Evolutionary conservation across 106 monocot species (phyloP), one percentile per base, ranked within the genome.

Genomic region (Agapanthus africanus): DNA sequence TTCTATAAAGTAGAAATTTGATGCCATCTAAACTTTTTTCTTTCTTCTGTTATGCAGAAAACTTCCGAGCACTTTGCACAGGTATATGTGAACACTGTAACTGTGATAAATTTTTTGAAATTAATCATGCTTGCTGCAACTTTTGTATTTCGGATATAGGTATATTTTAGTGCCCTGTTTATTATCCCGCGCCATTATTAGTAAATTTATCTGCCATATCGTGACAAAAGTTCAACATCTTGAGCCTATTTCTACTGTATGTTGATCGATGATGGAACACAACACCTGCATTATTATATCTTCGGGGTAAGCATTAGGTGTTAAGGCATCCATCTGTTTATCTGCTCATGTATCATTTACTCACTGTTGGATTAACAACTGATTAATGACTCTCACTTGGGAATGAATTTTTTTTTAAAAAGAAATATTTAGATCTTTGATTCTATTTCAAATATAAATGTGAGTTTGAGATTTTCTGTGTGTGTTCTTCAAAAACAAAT

Each of bases 61-160:
- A 97, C 63, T 97, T 97, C 82, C 88, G 95, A 66, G 91, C 91
- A 33, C 81, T 97, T 59, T 97, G 95, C 80, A 91, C 95, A 78
- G 95, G 95, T 97, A 95, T 72, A 51, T 41, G 35, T 7, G 26
- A 57, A 22, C 56, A 8, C 27, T 66, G 28, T 26, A 26, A 23
- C 40, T 65, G 18, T 42, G 40, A 44, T 34, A 18, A 61, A 61
- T 3, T 32, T 0, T 50, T 32, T 10, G 1, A 42, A n/a, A n/a
- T n/a, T n/a, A n/a, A 1, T 49, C 49, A 34, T 68, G 47, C 41
- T 49, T 49, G 9, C 25, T 59, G 32, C 52, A 52, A 52, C 25
- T 23, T 11, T 21, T 10, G 25, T 4, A 52, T 11, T 59, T 59
- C n/a, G 6, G n/a, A 6, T 41, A 3, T 51, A 4, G 18, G 26